Conservation (phyloP, 2,329 filamentous ascomycete genomes). For the Fusarium illudens region DNA sequence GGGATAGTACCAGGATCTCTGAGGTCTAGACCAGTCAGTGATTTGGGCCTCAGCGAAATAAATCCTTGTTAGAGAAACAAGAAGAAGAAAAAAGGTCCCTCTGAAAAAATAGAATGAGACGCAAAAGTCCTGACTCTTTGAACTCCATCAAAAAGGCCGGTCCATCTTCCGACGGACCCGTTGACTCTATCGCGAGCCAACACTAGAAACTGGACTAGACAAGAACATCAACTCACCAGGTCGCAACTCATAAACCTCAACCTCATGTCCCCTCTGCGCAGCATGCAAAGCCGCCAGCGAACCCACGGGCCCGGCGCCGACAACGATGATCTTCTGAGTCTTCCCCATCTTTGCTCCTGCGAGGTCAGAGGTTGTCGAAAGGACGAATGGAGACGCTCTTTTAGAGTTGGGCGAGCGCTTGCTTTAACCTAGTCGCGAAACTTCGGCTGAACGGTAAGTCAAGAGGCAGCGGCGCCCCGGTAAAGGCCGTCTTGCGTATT, state of each 20-base stretch:
- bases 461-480: not conserved
- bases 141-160: not conserved
- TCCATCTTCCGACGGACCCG: not conserved
- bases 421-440: too few relatives aligned
- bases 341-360: slow-evolving; percentile 45
- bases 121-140: not conserved
- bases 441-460: not conserved
- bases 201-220: not conserved
- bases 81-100: not conserved
- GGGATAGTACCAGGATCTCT: slow-evolving; percentile 83
- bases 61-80: not conserved
- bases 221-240: slow-evolving; percentile 70
- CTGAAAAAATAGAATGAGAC: not conserved
- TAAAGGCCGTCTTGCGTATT: not conserved
- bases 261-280: slow-evolving; percentile 84
- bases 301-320: slow-evolving; percentile 93
- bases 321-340: slow-evolving; percentile 77
- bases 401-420: too few relatives aligned
- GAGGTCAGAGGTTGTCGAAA: slow-evolving; percentile 13
- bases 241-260: slow-evolving; percentile 93
- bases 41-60: slow-evolving; percentile 5
- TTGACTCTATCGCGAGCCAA: slow-evolving; percentile 7
- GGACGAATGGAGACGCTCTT: slow-evolving; percentile 35
- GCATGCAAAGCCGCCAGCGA: slow-evolving; percentile 93
- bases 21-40: slow-evolving; percentile 70